Evolutionary conservation across 257 asterid genomes (phyloP), one percentile per base, ranked within the genome.

Genomic region (Fraxinus excelsior): DNA sequence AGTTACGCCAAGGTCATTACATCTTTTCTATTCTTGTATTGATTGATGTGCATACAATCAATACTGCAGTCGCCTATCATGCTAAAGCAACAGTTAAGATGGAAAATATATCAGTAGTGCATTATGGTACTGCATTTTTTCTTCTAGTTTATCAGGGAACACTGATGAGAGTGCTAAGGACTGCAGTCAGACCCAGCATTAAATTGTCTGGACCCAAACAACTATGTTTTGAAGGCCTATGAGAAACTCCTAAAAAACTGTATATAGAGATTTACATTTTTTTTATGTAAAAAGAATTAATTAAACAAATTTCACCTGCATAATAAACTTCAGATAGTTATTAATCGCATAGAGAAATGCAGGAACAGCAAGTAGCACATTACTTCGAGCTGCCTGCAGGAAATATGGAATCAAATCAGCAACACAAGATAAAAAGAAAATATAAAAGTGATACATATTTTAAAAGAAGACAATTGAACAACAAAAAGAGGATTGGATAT

Each of bases 341-440:
- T 94, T 94, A 80, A 94, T 79, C 82, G 97, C 98, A 88, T 94
- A 94, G 70, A 94, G 94, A 75, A 94, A 79, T 72, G 98, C 98
- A 6, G 98, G 98, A 83, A 94, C 92, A n/a, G 98, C 97, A 74
- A 94, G 94, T 73, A 94, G 97, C 40, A 38, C 78, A 80, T 94
- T 94, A 80, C 75, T 94, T 65, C 94, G 91, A 78, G 98, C 98
- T 77, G 98, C 98, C 98, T 94, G 93, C 86, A 76, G 75, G 58
- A 74, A 80, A 80, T 64, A 72, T 49, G 82, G 68, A 73, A 60
- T 53, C 72, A 77, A 42, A 23, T 8, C 71, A 77, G 74, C 72
- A 77, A 56, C 72, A 80, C 74, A 67, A 44, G 40, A 40, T 16
- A 44, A 21, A 70, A 74, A 74, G 49, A 46, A 79, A 76, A 70